Evolutionary conservation across 129 eudicot genomes (phyloP).

Genomic region (Lactuca saligna): DNA sequence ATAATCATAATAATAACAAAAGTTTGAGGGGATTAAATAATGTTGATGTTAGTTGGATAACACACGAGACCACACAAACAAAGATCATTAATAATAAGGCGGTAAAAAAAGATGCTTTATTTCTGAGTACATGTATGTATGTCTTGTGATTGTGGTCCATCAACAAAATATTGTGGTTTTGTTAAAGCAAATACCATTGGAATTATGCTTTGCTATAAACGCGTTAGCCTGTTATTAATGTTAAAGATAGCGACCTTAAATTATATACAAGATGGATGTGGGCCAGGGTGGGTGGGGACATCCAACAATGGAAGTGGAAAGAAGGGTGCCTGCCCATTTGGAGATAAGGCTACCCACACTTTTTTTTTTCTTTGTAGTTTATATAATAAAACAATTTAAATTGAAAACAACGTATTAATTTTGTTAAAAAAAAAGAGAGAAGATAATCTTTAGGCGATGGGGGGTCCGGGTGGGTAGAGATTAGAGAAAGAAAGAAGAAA

Average conservation of each 20-base stretch:
- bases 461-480: constrained; percentile 13
- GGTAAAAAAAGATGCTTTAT: background rate
- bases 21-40: background rate
- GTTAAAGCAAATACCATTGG: background rate
- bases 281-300: constrained; percentile 11
- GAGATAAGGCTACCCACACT: constrained; percentile 25
- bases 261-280: constrained; percentile 6
- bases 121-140: background rate
- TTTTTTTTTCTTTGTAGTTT: background rate
- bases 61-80: background rate
- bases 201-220: background rate
- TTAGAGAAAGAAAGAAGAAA: background rate
- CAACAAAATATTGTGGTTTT: background rate
- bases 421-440: background rate
- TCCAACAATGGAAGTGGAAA: constrained; percentile 23
- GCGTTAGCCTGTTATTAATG: background rate
- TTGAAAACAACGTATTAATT: constrained; percentile 1
- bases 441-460: background rate
- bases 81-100: constrained; percentile 3
- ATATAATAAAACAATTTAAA: background rate
- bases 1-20: background rate
- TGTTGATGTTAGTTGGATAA: constrained; percentile 5
- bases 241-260: constrained; percentile 19
- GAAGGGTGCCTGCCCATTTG: constrained; percentile 34
- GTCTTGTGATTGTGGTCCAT: background rate